Percentiles rank a stretch among this genome's conserved stretches.
These are phyloP conservation scores for Gymnopilus dilepis DNA, from an alignment of 768 basidiomycete genomes.

Conservation along the genomic window DNA sequence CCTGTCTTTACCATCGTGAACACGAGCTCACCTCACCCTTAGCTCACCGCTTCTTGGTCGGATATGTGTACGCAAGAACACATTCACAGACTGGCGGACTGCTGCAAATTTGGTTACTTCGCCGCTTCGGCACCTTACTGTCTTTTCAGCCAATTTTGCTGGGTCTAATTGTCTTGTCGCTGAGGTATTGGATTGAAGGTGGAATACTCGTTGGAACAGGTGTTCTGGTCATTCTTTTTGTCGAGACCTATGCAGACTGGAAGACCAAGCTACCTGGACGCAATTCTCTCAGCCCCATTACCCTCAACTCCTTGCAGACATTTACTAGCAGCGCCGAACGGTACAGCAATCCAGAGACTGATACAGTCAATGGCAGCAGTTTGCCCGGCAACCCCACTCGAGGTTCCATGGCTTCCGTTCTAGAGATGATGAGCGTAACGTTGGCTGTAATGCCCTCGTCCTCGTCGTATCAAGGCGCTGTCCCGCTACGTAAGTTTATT, in stretches of 20 bases:
- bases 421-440: slow-evolving; percentile 86
- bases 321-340: slow-evolving; percentile 54
- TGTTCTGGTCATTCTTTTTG: slow-evolving; percentile 55
- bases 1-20: background rate
- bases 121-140: slow-evolving; percentile 72
- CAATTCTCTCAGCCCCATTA: slow-evolving; percentile 57
- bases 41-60: slow-evolving; percentile 84
- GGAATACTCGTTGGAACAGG: slow-evolving; percentile 64
- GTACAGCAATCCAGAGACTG: slow-evolving; percentile 53
- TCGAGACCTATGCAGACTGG: slow-evolving; percentile 62
- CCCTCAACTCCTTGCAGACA: slow-evolving; percentile 59
- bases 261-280: slow-evolving; percentile 55
- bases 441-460: slow-evolving; percentile 74
- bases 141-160: slow-evolving; percentile 77
- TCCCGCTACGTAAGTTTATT: slow-evolving; percentile 66
- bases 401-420: slow-evolving; percentile 79
- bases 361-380: slow-evolving; percentile 51
- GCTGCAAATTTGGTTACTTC: slow-evolving; percentile 76
- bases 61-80: slow-evolving; percentile 77
- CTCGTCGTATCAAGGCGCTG: slow-evolving; percentile 57
- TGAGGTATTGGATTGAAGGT: slow-evolving; percentile 75
- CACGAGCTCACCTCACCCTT: slow-evolving; percentile 2
- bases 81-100: slow-evolving; percentile 78
- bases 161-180: slow-evolving; percentile 72
- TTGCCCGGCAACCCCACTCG: slow-evolving; percentile 51